Evolutionary conservation across 2,329 filamentous ascomycete species (phyloP), one percentile per base, ranked within the genome.

Genomic region (Chaetomiaceae sp.): DNA sequence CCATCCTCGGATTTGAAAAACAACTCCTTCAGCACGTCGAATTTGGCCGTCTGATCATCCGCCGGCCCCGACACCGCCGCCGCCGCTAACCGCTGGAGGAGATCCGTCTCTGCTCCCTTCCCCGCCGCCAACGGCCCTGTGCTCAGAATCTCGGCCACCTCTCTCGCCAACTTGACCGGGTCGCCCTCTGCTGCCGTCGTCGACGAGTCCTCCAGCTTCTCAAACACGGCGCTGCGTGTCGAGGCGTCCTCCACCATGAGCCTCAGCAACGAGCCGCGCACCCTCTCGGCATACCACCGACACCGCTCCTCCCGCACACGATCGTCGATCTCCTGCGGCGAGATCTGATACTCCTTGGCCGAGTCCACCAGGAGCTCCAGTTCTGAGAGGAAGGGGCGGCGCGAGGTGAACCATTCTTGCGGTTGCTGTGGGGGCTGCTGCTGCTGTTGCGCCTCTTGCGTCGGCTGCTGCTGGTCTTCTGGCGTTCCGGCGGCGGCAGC

Each of bases 391-490:
- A 82, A 79, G 7, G 66, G 66, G 25, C 67, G 67, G 27, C 76
- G 67, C 40, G 71, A 69, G 2, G 73, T 68, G 61, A 81, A 80
- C 79, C 79, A 82, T 60, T 78, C 75, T 58, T 66, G 61, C n/a
- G n/a, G n/a, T 14, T 62, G 62, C 12, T 63, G 57, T n/a, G 35
- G 39, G 4, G 39, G 31, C 14, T 35, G 25, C 23, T 23, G 33
- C 7, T 47, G 38, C 14, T 33, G 44, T 17, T 39, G 33, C 12
- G 33, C 25, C 20, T 34, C 9, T 23, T 19, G 27, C n/a, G n/a
- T n/a, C n/a, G n/a, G n/a, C 14, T 27, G 39, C 10, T 37, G 33
- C 10, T 40, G 44, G 9, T 38, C 27, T 10, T n/a, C 3, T 27
- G 19, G 2, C 9, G 27, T 10, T 34, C 17, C 9, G 16, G 14